phyloP scores from a whole-genome alignment of 73 alveolate species.

The Uronychia binucleata region DNA sequence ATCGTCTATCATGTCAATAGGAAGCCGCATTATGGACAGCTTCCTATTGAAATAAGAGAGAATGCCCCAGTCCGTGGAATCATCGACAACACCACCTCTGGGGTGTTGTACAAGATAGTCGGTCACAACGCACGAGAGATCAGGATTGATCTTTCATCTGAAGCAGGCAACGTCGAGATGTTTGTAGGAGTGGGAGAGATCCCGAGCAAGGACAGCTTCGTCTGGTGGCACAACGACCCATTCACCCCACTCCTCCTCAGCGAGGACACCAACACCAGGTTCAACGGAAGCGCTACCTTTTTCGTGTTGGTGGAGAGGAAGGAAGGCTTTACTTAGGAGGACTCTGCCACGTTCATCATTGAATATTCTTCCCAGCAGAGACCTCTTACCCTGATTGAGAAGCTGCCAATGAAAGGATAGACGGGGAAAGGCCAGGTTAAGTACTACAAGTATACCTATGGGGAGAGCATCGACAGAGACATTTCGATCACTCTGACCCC shows the following conservation, averaged over 20 bases:
- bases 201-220: neutral
- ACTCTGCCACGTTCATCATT: neutral
- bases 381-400: neutral
- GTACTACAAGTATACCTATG: neutral
- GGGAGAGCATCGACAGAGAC: neutral
- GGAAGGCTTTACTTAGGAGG: too few relatives aligned
- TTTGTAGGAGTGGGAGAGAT: neutral
- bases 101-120: too few relatives aligned
- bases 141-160: neutral
- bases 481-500: slow-evolving; percentile 43
- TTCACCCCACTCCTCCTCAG: neutral
- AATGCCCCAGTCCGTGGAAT: neutral
- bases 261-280: neutral
- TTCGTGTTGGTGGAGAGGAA: neutral
- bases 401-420: neutral
- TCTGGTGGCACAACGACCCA: neutral
- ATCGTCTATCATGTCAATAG: neutral
- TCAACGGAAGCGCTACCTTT: neutral
- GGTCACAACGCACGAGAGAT: too few relatives aligned
- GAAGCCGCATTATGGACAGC: neutral
- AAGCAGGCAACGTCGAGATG: neutral
- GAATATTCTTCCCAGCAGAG: neutral
- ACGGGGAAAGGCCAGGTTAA: neutral
- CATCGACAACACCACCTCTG: too few relatives aligned
- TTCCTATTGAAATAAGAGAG: neutral